Evolutionary conservation across 192 early-diverging fungal species (phyloP), one percentile per base, ranked within the genome.

Genomic region (Chytriomyces sp.): DNA sequence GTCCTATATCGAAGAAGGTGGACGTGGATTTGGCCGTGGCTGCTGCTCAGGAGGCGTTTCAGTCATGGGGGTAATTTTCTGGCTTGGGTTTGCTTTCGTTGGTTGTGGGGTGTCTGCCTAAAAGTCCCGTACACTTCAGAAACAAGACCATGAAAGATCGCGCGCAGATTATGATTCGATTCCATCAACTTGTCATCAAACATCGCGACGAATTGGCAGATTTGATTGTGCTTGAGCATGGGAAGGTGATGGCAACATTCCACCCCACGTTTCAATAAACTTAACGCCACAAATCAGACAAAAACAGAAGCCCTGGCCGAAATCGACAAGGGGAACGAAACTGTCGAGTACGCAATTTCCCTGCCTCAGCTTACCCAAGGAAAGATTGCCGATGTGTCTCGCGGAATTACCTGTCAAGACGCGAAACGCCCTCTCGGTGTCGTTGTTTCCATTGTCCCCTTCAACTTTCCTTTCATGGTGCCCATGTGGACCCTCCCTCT

Each of bases 391-490:
- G 87, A 91, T 23, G 93, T 95, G 11, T 88, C 86, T 46, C 81
- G 88, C 63, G 77, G 77, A 64, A 69, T 93, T 13, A 77, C 82
- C 60, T 93, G 92, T 77, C 83, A 82, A 50, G 92, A 93, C 69
- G 85, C 85, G 46, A 83, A 87, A 5, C 83, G 84, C 48, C 86
- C 93, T 10, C 77, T 94, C 62, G 93, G 93, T 9, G 93, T 94
- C 23, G 91, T 92, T n/a, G 88, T 81, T 9, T 86, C 89, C 3
- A 92, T 95, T 13, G 93, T 93, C 48, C 93, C 93, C 5, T 94
- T 95, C 80, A 85, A 94, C 72, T 94, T 94, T 76, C 93, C 93
- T 5, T 88, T 92, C 73, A 94, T 94, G 93, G 65, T 69, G 44
- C 53, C 53, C 11, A 57, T 57, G 53, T 95, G 93, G 93, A 90